phyloP scores from a whole-genome alignment of 2,329 filamentous ascomycete genomes.

The Aspergillus carbonarius region DNA sequence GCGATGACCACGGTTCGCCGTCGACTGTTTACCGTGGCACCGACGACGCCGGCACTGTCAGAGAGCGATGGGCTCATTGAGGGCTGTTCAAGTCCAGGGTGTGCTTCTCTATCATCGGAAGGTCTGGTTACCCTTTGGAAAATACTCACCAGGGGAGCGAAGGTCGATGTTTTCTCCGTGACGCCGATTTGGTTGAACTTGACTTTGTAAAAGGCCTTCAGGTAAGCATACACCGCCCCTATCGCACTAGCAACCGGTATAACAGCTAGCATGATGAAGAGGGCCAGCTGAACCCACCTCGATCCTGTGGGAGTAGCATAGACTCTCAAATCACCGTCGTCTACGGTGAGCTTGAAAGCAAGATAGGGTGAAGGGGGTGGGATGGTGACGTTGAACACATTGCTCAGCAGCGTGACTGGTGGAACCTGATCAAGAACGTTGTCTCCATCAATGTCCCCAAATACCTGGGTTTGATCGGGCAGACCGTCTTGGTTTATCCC shows the following conservation, averaged over 20 bases:
- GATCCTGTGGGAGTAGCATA: slow-evolving; percentile 54
- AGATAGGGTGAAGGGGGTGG: slow-evolving; percentile 55
- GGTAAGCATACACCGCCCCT: slow-evolving; percentile 54
- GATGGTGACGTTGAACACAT: slow-evolving; percentile 59
- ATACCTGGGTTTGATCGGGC: slow-evolving; percentile 59
- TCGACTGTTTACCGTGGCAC: slow-evolving; percentile 23
- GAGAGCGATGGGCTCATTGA: slow-evolving; percentile 23
- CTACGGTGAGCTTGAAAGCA: slow-evolving; percentile 54
- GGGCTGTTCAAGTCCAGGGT: not conserved
- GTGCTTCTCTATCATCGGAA: not conserved
- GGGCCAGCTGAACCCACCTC: slow-evolving; percentile 52
- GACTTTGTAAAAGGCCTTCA: slow-evolving; percentile 61
- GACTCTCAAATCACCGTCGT: slow-evolving; percentile 57
- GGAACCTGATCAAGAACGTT: slow-evolving; percentile 60
- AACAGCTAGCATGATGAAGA: slow-evolving; percentile 56
- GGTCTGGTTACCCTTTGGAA: not conserved
- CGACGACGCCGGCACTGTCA: slow-evolving; percentile 30
- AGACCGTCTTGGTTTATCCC: slow-evolving; percentile 62
- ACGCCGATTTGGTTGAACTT: slow-evolving; percentile 61
- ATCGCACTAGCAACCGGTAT: slow-evolving; percentile 51
- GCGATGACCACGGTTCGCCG: slow-evolving; percentile 61
- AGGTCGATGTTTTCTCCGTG: slow-evolving; percentile 40
- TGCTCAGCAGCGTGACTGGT: slow-evolving; percentile 56
- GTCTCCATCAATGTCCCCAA: slow-evolving; percentile 63
- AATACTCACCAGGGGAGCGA: slow-evolving; percentile 1